Evolutionary conservation across 2,329 filamentous ascomycete species (phyloP).

Genomic region (Simplicillium aogashimaense): DNA sequence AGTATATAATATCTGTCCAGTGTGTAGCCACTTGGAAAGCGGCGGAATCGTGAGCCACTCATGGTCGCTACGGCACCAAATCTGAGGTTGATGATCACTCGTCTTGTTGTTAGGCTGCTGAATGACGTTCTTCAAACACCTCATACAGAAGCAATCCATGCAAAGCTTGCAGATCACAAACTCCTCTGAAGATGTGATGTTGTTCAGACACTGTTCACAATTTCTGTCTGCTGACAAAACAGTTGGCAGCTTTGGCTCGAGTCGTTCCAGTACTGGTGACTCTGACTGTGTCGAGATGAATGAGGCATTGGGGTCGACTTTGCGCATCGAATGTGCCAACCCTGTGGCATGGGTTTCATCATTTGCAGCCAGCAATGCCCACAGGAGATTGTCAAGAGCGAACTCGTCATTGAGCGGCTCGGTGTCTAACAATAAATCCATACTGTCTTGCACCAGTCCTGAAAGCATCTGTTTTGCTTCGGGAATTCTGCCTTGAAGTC

Average conservation of each 20-base stretch:
- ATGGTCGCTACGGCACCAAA: slow-evolving; percentile 25
- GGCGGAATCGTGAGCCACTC: slow-evolving; percentile 28
- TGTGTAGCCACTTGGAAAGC: slow-evolving; percentile 21
- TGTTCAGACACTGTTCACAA: slow-evolving; percentile 27
- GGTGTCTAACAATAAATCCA: slow-evolving; percentile 27
- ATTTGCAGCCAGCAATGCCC: slow-evolving; percentile 25
- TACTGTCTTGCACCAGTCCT: slow-evolving; percentile 23
- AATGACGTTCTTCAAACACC: slow-evolving; percentile 20
- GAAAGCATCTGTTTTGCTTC: slow-evolving; percentile 20
- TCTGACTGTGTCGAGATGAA: slow-evolving; percentile 14
- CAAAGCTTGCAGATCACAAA: slow-evolving; percentile 26
- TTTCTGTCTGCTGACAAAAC: slow-evolving; percentile 21
- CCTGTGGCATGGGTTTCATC: slow-evolving; percentile 25
- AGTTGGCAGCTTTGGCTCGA: slow-evolving; percentile 25
- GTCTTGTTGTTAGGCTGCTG: slow-evolving; percentile 19
- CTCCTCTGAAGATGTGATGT: slow-evolving; percentile 18
- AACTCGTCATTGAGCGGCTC: slow-evolving; percentile 31
- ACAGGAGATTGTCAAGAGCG: slow-evolving; percentile 29
- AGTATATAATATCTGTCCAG: slow-evolving; percentile 25
- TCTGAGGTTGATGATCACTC: slow-evolving; percentile 15
- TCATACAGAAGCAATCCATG: slow-evolving; percentile 26
- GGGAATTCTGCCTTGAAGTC: slow-evolving; percentile 15
- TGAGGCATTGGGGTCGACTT: slow-evolving; percentile 18
- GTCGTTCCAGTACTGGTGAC: slow-evolving; percentile 16
- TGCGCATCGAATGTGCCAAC: slow-evolving; percentile 28